These are phyloP conservation scores for Nicotiana obtusifolia DNA, from an alignment of 257 asterid species.

Conservation along the genomic window DNA sequence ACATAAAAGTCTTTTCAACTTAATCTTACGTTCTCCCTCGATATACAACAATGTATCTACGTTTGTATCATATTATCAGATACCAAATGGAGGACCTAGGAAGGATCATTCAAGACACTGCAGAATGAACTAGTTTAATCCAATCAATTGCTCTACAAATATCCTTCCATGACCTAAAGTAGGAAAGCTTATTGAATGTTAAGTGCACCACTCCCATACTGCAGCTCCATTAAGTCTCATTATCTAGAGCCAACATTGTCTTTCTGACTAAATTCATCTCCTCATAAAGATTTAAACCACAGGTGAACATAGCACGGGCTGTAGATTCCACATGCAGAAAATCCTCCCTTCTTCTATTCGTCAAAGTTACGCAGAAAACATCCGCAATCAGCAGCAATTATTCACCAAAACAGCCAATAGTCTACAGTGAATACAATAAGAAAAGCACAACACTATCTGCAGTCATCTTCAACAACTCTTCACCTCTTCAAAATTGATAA, in stretches of 20 bases:
- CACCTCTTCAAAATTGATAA: background rate
- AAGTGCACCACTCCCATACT: background rate
- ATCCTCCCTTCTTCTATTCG: background rate
- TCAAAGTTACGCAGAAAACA: background rate
- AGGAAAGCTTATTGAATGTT: background rate
- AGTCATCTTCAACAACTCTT: background rate
- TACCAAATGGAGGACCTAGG: background rate
- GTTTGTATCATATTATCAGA: background rate
- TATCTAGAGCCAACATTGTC: background rate
- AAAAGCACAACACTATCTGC: background rate
- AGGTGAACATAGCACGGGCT: background rate
- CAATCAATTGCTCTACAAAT: background rate
- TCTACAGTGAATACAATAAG: background rate
- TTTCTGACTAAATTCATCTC: background rate
- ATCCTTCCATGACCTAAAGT: background rate
- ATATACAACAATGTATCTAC: background rate
- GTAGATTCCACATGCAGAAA: background rate
- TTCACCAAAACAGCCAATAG: background rate
- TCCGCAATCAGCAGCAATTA: background rate
- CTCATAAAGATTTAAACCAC: background rate
- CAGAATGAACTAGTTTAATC: background rate
- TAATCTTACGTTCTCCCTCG: background rate
- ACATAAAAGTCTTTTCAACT: background rate
- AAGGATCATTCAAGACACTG: background rate
- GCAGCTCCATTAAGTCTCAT: background rate